phyloP scores from a whole-genome alignment of 192 early-diverging fungal genomes.

The Coemansia asiatica region DNA sequence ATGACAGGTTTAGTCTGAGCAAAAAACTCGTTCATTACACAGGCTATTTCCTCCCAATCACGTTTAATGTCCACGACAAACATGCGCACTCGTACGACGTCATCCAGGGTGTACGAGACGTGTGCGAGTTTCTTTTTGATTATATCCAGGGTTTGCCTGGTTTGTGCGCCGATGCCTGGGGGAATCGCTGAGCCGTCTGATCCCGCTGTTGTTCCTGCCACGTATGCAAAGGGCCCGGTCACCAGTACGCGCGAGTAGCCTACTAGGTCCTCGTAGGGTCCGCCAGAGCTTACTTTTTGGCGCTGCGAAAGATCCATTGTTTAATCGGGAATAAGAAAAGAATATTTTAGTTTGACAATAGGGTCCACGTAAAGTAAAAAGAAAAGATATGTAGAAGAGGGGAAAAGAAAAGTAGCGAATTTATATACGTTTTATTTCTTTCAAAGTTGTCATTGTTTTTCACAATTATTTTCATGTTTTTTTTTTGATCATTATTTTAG shows the following conservation, averaged over 20 bases:
- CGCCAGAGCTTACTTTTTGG: conserved; percentile 19
- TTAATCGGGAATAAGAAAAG: neutral
- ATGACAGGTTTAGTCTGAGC: conserved; percentile 24
- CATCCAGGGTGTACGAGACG: conserved; percentile 13
- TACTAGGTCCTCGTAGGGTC: conserved; percentile 29
- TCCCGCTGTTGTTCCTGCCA: conserved; percentile 28
- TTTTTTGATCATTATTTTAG: too few species aligned
- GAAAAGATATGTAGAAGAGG: neutral
- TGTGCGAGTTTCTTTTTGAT: conserved; percentile 17
- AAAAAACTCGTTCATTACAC: conserved; percentile 37
- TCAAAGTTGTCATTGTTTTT: too few species aligned
- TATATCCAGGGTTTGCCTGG: conserved; percentile 24
- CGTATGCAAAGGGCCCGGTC: conserved; percentile 23
- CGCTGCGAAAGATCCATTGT: conserved; percentile 5
- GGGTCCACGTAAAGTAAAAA: neutral
- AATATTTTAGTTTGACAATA: neutral
- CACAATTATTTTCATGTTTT: too few species aligned
- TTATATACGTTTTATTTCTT: too few species aligned
- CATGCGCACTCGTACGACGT: conserved; percentile 43
- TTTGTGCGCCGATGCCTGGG: conserved; percentile 7
- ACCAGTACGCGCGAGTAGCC: conserved; percentile 35
- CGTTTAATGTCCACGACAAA: conserved; percentile 42
- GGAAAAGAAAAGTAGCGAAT: neutral
- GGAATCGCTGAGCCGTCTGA: conserved; percentile 25
- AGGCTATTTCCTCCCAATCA: conserved; percentile 36